Evolutionary conservation across 2,329 filamentous ascomycete genomes (phyloP).

Genomic region (Colletotrichum gloeosporioides): DNA sequence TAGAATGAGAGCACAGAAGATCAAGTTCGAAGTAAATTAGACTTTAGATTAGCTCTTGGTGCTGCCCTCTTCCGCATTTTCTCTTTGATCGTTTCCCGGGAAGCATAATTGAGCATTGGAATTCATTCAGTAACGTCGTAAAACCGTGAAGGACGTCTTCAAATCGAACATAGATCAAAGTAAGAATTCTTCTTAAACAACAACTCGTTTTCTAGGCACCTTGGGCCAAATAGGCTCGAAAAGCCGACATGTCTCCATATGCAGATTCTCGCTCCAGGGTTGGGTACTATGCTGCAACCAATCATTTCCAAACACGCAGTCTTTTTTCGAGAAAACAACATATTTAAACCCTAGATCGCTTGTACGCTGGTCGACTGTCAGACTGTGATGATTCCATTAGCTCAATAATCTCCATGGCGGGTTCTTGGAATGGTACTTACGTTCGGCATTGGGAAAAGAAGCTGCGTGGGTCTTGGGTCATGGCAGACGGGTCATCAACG

Average conservation of each 20-base stretch:
- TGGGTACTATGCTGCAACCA: not conserved
- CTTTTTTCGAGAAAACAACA: not conserved
- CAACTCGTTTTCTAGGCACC: not conserved
- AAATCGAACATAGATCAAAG: too few relatives aligned
- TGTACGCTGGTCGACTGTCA: not conserved
- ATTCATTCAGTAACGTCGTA: not conserved
- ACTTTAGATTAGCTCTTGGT: not conserved
- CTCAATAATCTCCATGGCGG: not conserved
- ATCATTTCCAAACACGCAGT: not conserved
- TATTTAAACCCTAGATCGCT: not conserved
- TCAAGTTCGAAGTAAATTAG: fast-evolving
- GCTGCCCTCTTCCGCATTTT: not conserved
- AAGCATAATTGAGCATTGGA: not conserved
- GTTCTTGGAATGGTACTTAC: not conserved
- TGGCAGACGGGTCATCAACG: not conserved
- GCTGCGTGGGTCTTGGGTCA: not conserved
- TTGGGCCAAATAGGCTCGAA: not conserved
- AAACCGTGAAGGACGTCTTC: not conserved
- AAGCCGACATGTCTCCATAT: not conserved
- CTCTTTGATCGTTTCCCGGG: not conserved
- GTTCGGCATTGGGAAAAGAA: not conserved
- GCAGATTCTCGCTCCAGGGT: not conserved
- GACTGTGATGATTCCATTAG: not conserved
- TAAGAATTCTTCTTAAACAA: not conserved
- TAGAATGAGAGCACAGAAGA: not conserved